phyloP scores from a whole-genome alignment of 768 basidiomycete species.

The Daedaleopsis nitida region DNA sequence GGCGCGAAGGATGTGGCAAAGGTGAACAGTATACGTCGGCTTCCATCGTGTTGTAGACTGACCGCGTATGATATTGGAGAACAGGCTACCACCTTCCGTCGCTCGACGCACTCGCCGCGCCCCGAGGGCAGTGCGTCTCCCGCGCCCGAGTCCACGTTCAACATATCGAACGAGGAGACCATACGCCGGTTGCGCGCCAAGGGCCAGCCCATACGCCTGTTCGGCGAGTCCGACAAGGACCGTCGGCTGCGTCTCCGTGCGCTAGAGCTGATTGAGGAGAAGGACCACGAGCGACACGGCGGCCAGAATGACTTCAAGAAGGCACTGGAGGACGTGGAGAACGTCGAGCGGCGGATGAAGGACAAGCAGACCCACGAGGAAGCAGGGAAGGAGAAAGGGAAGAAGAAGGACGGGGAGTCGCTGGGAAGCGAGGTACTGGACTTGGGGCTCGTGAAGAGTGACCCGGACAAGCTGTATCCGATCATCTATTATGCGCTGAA shows the following conservation, averaged over 20 bases:
- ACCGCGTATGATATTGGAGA: constrained; percentile 20
- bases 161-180: constrained; percentile 92
- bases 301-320: constrained; percentile 96
- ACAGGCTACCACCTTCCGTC: constrained; percentile 24
- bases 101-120: constrained; percentile 23
- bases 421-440: constrained; percentile 67
- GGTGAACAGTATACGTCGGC: constrained; percentile 43
- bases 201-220: constrained; percentile 92
- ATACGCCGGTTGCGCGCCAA: constrained; percentile 86
- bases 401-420: constrained; percentile 49
- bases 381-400: constrained; percentile 52
- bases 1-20: constrained; percentile 29
- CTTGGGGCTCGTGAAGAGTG: constrained; percentile 78
- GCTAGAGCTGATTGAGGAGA: constrained; percentile 93
- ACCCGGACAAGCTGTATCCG: constrained; percentile 95
- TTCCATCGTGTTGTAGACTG: not conserved
- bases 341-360: constrained; percentile 65
- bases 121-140: constrained; percentile 36
- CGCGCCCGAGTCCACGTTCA: constrained; percentile 61
- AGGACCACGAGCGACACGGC: constrained; percentile 72
- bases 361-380: constrained; percentile 45
- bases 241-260: constrained; percentile 87
- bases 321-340: constrained; percentile 86
- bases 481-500: constrained; percentile 96
- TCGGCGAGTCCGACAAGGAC: constrained; percentile 95